These are phyloP conservation scores for Annulohypoxylon truncatum DNA, from an alignment of 2,329 filamentous ascomycete species.

Conservation along the genomic window DNA sequence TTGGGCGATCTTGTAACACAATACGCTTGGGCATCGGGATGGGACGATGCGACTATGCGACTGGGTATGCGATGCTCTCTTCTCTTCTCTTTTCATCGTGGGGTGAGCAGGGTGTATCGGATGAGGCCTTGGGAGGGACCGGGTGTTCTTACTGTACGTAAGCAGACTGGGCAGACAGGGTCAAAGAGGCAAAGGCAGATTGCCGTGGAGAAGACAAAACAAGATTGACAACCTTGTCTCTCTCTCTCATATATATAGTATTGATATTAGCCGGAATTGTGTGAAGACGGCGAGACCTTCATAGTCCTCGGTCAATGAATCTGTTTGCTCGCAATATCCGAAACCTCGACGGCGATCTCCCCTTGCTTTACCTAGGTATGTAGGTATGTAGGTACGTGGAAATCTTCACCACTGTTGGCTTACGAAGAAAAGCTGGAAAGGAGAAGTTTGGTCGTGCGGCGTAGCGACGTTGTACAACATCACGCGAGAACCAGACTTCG, in stretches of 20 bases:
- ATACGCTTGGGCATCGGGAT: constrained; percentile 5
- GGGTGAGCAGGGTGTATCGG: not conserved
- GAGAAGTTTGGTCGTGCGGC: constrained; percentile 9
- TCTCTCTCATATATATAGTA: not conserved
- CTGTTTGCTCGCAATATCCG: constrained; percentile 5
- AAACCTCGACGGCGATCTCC: not conserved
- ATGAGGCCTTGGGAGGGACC: not conserved
- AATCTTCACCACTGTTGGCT: not conserved
- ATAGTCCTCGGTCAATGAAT: not conserved
- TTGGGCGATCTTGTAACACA: constrained; percentile 16
- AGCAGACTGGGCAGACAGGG: not conserved
- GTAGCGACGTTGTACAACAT: constrained; percentile 23
- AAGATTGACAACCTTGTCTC: constrained; percentile 3
- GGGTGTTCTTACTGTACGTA: not conserved
- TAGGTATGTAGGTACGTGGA: too few relatives aligned
- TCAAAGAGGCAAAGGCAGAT: not conserved
- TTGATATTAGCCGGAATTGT: constrained; percentile 17
- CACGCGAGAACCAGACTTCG: constrained; percentile 21
- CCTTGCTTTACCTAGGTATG: not conserved
- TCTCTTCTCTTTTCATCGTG: not conserved
- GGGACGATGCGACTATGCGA: not conserved
- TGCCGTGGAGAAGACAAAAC: not conserved
- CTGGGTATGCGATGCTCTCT: not conserved
- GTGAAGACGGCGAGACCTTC: not conserved
- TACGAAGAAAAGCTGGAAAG: not conserved